Percentiles rank a stretch among this genome's conserved stretches.
Conservation (phyloP, 805 yeast genomes). For the Spathaspora girioi region DNA sequence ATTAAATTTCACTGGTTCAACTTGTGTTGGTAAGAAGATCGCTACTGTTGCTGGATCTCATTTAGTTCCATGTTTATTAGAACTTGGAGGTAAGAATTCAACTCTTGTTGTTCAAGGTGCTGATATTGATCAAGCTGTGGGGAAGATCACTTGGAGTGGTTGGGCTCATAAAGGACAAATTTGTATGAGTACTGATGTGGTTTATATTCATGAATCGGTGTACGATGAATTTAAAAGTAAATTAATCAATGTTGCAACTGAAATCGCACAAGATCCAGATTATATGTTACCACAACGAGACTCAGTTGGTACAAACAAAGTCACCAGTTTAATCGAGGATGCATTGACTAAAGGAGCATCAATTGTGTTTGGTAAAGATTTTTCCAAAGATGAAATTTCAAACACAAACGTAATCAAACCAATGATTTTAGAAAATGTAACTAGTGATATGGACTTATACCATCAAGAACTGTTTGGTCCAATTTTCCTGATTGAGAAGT, state of each 20-base stretch:
- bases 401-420: slow-evolving; percentile 17
- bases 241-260: slow-evolving; percentile 14
- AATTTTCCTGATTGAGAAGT: slow-evolving; percentile 28
- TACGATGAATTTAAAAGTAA: slow-evolving; percentile 24
- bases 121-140: slow-evolving; percentile 28
- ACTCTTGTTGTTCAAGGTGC: slow-evolving; percentile 30
- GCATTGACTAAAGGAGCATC: slow-evolving; percentile 38
- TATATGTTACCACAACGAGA: slow-evolving; percentile 27
- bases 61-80: slow-evolving; percentile 40
- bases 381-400: slow-evolving; percentile 1
- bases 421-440: slow-evolving; percentile 27
- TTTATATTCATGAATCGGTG: slow-evolving; percentile 30
- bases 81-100: slow-evolving; percentile 45
- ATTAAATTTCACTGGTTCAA: slow-evolving; percentile 46
- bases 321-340: slow-evolving; percentile 25
- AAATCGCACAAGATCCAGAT: slow-evolving; percentile 15
- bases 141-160: slow-evolving; percentile 24
- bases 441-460: slow-evolving; percentile 23
- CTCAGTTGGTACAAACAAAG: slow-evolving; percentile 15
- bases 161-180: slow-evolving; percentile 47
- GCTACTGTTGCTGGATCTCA: slow-evolving; percentile 33
- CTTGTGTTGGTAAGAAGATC: slow-evolving; percentile 33
- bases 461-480: slow-evolving; percentile 44
- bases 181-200: slow-evolving; percentile 44
- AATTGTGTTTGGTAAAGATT: slow-evolving; percentile 20